These are phyloP conservation scores for Daldinia sp. DNA, from an alignment of 2,329 filamentous ascomycete genomes.

Conservation along the genomic window DNA sequence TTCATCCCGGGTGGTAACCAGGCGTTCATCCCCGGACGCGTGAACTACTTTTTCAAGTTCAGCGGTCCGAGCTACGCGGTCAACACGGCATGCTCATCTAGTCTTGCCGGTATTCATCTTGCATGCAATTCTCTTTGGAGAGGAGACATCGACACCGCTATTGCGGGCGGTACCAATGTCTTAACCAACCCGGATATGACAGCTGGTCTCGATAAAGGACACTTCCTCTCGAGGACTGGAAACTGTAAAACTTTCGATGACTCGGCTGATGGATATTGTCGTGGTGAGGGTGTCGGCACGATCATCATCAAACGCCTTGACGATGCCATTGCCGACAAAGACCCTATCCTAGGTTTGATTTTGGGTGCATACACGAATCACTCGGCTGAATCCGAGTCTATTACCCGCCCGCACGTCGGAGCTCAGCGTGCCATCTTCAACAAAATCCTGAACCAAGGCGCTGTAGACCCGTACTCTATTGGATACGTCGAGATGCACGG, in stretches of 20 bases:
- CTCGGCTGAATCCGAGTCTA: constrained; percentile 73
- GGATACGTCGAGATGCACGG: constrained; percentile 75
- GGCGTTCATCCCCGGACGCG: constrained; percentile 49
- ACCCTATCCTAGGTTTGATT: constrained; percentile 48
- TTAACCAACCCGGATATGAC: constrained; percentile 71
- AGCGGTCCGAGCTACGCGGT: constrained; percentile 43
- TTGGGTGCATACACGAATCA: constrained; percentile 73
- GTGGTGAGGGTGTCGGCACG: constrained; percentile 39
- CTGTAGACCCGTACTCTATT: constrained; percentile 61
- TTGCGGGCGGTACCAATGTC: constrained; percentile 70
- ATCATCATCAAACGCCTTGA: constrained; percentile 40
- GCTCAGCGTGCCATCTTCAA: constrained; percentile 63
- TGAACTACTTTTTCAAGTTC: constrained; percentile 51
- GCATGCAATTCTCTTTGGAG: neutral
- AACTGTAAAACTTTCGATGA: constrained; percentile 57
- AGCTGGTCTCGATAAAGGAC: constrained; percentile 67
- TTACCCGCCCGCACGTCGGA: constrained; percentile 73
- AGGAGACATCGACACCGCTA: constrained; percentile 57
- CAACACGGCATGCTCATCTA: constrained; percentile 47
- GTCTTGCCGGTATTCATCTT: constrained; percentile 35
- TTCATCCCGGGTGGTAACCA: constrained; percentile 48
- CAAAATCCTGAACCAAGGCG: constrained; percentile 46
- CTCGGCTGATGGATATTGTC: constrained; percentile 57
- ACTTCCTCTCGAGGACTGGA: constrained; percentile 62
- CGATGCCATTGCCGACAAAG: constrained; percentile 54